Base-by-base conservation (phyloP, 495 filamentous ascomycete genomes). In the Talaromyces ruber region DNA sequence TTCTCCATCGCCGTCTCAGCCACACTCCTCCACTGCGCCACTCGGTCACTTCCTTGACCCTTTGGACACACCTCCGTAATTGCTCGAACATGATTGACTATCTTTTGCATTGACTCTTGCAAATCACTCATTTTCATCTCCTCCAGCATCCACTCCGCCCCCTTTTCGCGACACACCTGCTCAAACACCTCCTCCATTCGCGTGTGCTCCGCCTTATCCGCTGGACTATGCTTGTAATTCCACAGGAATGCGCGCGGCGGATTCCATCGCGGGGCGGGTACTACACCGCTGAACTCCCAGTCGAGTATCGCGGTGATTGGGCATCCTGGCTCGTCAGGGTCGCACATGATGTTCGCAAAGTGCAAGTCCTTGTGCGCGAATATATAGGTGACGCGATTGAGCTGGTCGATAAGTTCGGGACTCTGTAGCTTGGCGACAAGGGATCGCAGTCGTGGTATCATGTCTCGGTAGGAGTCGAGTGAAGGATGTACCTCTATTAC, bases 351-450 rank as follows among this genome's bases (percentile, higher is more conserved):
- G 29, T 76, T 75, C 2, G 64, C 72, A 57, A 75, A 73, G 60
- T 75, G 73, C 51, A 77, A 60, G 63, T 77, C 72, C 59, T 71
- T 73, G 62, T 77, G 74, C 8, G 70, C 68, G 9, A 76, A 62
- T 4, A 66, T n/a, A 30, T 66, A 66, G 9, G 32, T 47, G 9
- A 65, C 66, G 1, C 60, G 22, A 59, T 75, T 67, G 12, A 76
- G 66, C 60, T 71, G 18, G 58, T 7, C 32, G 34, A 39, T 52
- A 21, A 9, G 26, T 18, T 12, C 39, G 6, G 61, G 24, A 2
- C 8, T 26, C 50, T 52, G 50, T 6, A 68, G 39, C 50, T 28
- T 58, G 14, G 29, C 43, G 11, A 61, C 18, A 25, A 70, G 70
- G 3, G 63, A 60, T 43, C 62, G 26, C 14, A 76, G 62, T 5